Conservation (phyloP, 768 basidiomycete genomes). For the Pulveroboletus sp. region DNA sequence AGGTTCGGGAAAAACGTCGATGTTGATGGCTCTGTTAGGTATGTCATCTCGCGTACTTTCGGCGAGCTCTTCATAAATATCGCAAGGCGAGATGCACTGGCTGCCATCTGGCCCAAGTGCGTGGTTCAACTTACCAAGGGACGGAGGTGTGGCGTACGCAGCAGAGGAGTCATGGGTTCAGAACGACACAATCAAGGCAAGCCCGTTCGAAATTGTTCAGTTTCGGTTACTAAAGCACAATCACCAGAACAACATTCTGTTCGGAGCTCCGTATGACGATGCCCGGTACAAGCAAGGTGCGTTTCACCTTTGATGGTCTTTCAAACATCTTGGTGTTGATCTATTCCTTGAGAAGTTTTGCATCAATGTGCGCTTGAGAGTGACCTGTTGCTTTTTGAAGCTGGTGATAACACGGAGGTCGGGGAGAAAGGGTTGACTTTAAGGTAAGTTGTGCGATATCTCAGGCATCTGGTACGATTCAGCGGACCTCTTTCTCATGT, state of each 20-base stretch:
- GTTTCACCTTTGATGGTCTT: background rate
- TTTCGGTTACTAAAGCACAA: background rate
- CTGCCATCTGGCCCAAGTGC: background rate
- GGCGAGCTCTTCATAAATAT: background rate
- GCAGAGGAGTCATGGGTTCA: slow-evolving; percentile 3
- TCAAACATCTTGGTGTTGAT: background rate
- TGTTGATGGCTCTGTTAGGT: slow-evolving; percentile 2
- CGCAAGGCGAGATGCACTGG: slow-evolving; percentile 6
- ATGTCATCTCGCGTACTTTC: background rate
- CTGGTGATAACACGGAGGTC: slow-evolving; percentile 1
- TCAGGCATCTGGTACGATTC: background rate
- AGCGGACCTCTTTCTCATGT: background rate
- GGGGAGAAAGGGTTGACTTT: slow-evolving; percentile 2
- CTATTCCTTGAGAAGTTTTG: background rate
- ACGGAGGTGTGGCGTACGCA: slow-evolving; percentile 1
- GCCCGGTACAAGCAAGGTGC: slow-evolving; percentile 1
- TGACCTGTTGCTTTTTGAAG: background rate
- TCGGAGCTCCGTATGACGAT: background rate
- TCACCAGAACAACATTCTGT: slow-evolving; percentile 1
- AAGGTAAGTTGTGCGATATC: background rate
- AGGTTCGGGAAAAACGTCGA: slow-evolving; percentile 3
- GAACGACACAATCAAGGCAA: slow-evolving; percentile 5
- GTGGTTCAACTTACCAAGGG: slow-evolving; percentile 2
- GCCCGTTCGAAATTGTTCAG: background rate
- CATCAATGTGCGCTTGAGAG: background rate